Base-by-base conservation (phyloP, 495 filamentous ascomycete genomes). In the Talaromyces adpressus region DNA sequence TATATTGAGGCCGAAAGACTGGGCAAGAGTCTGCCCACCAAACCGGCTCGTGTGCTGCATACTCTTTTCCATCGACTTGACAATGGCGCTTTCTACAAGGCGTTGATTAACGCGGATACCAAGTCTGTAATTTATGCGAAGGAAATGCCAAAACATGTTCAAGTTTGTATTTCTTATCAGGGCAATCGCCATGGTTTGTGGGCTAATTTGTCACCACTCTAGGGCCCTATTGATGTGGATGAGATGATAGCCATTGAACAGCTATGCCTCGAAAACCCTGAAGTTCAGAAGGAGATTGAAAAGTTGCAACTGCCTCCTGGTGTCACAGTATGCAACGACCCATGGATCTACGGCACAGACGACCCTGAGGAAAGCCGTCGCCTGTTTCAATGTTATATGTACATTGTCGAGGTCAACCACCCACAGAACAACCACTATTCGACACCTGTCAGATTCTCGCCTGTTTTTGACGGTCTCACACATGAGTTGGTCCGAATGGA, bases 401-500 rank as follows among this genome's bases (percentile, higher is more conserved):
- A 79, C 32, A 71, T 79, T 20, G 71, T 77, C 2, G 69, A 65
- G 1, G 66, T 64, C 1, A 72, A 79, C 58, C 76, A 79, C 51
- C 72, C 76, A 2, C 71, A 77, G 58, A 74, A 77, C 65, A 93
- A 92, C 69, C 88, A 93, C 66, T 96, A 96, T 71, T 85, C 90
- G 0, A 81, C 90, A 36, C 91, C 91, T 0, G 81, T 92, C 57
- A 81, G 86, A 36, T 89, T 94, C 66, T 92, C 88, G 5, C 91
- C 91, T 0, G 89, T 94, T 20, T 79, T 96, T 47, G 85, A 87
- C 67, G 84, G 82, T 0, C 78, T 82, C 27, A 85, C 82, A 1
- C 81, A 81, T 70, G 80, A 87, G 59, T 82, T 96, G 4, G 83
- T 81, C 39, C 77, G 80, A 9, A 82, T 83, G 69, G 80, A 82